phyloP scores from a whole-genome alignment of 2,329 filamentous ascomycete species.

The Fusarium sp. region DNA sequence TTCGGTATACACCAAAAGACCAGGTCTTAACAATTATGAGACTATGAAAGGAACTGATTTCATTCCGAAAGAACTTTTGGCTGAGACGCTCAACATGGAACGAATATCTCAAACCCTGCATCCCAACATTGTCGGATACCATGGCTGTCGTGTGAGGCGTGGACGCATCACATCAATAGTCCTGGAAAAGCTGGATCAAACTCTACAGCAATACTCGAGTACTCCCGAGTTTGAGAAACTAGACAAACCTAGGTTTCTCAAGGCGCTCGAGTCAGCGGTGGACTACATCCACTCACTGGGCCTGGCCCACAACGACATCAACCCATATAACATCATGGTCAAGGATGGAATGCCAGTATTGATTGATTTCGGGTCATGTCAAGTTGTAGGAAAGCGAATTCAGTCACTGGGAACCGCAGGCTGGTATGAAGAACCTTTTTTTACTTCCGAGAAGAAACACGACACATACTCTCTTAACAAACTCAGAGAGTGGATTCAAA shows the following conservation, averaged over 20 bases:
- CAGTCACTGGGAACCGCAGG: slow-evolving; percentile 23
- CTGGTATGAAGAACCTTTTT: slow-evolving; percentile 32
- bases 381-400: slow-evolving; percentile 8
- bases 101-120: slow-evolving; percentile 14
- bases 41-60: slow-evolving; percentile 4
- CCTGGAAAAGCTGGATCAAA: slow-evolving; percentile 13
- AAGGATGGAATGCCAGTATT: slow-evolving; percentile 29
- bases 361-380: slow-evolving; percentile 40
- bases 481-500: slow-evolving; percentile 31
- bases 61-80: slow-evolving; percentile 4
- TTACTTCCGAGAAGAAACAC: slow-evolving; percentile 34
- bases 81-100: slow-evolving; percentile 22
- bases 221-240: slow-evolving; percentile 13
- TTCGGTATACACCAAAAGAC: slow-evolving; percentile 17
- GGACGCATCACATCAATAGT: slow-evolving; percentile 24
- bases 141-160: slow-evolving; percentile 19
- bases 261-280: slow-evolving; percentile 24
- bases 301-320: slow-evolving; percentile 41
- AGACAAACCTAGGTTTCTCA: slow-evolving; percentile 18
- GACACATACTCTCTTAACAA: slow-evolving; percentile 27
- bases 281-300: slow-evolving; percentile 37
- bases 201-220: slow-evolving; percentile 1
- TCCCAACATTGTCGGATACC: slow-evolving; percentile 18
- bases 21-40: slow-evolving; percentile 18
- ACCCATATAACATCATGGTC: slow-evolving; percentile 40